Base-by-base conservation (phyloP, 2,329 filamentous ascomycete species). In the Ophiostoma montium region DNA sequence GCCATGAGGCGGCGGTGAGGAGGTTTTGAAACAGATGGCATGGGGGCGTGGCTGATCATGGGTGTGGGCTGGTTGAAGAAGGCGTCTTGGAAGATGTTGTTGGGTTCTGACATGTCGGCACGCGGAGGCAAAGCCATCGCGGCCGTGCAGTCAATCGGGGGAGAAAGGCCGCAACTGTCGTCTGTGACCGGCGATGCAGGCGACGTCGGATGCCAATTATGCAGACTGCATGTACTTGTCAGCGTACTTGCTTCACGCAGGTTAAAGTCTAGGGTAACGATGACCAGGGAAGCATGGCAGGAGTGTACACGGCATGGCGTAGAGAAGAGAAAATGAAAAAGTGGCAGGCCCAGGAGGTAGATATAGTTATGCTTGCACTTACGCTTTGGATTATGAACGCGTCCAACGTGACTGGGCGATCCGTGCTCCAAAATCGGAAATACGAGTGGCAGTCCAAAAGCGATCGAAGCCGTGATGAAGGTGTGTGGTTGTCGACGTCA, bases 31-130 rank as follows among this genome's bases (percentile, higher is more conserved):
- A 69, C 64, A 42, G 69, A 65, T 31, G 73, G 72, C 73, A 78
- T 77, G 35, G 73, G 72, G 39, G 73, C 72, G 57, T 76, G 71
- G 62, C 70, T 76, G 52, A 72, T 70, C 63, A 74, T 74, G 35
- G 69, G 67, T 7, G 67, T 60, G 38, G 63, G 56, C 52, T 68
- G 67, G 48, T 67, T 66, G 58, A 67, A 70, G 54, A 68, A 66
- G 52, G 71, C 65, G 62, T 78, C 74, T 52, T 73, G 69, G 56
- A 68, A 77, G 54, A 76, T 72, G 33, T 70, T 67, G 35, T 75
- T 61, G 44, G 70, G 66, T 62, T 74, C 70, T 53, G 67, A 64
- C 38, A 65, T 63, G 57, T 63, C 66, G 58, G 69, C 70, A 58
- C 66, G 69, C 61, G 70, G 66, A 58, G 67, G 64, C 65, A 70